These are phyloP conservation scores for Tetrahymena elliotti DNA, from an alignment of 73 alveolate genomes.

Conservation along the genomic window DNA sequence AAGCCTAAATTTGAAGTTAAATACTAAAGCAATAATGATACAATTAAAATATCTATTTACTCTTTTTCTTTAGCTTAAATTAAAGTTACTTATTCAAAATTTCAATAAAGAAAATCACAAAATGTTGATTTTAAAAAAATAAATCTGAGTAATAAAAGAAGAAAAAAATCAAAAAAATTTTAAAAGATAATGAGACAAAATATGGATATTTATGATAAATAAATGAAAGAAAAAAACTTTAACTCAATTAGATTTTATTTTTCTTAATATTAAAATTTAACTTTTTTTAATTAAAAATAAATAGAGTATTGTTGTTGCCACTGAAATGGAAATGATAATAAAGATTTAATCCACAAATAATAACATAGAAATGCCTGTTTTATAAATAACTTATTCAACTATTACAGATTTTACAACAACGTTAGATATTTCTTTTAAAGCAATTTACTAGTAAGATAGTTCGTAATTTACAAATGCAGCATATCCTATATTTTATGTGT, in stretches of 20 bases:
- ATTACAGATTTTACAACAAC: background rate
- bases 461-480: background rate
- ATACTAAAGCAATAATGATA: too few species aligned
- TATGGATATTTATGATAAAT: too few species aligned
- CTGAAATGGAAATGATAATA: background rate
- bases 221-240: too few species aligned
- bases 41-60: too few species aligned
- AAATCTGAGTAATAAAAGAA: too few species aligned
- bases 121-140: too few species aligned
- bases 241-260: too few species aligned
- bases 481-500: background rate
- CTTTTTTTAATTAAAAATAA: background rate
- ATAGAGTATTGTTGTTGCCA: background rate
- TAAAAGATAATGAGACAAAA: too few species aligned
- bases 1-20: too few species aligned
- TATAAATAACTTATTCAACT: background rate
- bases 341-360: background rate
- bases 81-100: too few species aligned
- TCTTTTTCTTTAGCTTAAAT: too few species aligned
- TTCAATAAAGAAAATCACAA: too few species aligned
- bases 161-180: background rate
- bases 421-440: background rate
- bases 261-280: background rate
- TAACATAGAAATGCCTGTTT: background rate
- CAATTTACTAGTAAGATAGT: background rate